phyloP scores from a whole-genome alignment of 169 alveolate genomes.

The Eimeria falciformis region DNA sequence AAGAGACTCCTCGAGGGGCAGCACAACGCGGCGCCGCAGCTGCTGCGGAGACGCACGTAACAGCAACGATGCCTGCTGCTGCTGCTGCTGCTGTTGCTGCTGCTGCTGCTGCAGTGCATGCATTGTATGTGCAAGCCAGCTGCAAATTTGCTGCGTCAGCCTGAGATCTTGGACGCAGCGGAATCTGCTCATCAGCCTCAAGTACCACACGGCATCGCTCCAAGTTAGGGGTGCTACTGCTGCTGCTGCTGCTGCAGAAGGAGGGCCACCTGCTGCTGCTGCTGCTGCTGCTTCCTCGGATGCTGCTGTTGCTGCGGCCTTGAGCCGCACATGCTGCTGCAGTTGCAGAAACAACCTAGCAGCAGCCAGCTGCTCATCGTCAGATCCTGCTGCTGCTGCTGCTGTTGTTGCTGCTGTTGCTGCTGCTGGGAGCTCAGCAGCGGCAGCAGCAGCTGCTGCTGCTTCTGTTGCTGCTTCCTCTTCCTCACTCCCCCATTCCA shows the following conservation, averaged over 20 bases:
- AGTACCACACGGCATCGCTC: slow-evolving; percentile 39
- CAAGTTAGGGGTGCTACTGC: slow-evolving; percentile 4
- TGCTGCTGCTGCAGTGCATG: slow-evolving; percentile 55
- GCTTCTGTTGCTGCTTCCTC: neutral
- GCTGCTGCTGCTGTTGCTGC: slow-evolving; percentile 64
- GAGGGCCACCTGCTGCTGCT: slow-evolving; percentile 15
- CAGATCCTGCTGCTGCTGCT: neutral
- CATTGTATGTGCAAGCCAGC: slow-evolving; percentile 49
- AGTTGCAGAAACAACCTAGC: neutral
- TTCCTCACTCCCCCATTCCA: neutral
- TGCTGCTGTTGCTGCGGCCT: slow-evolving; percentile 34
- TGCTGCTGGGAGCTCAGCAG: neutral
- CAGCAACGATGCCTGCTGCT: neutral
- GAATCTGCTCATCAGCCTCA: slow-evolving; percentile 35
- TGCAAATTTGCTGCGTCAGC: slow-evolving; percentile 43
- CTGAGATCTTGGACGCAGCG: slow-evolving; percentile 25
- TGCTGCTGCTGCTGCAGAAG: slow-evolving; percentile 42
- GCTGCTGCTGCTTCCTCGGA: neutral
- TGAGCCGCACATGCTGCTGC: neutral
- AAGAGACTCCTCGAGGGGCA: neutral
- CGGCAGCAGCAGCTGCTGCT: neutral
- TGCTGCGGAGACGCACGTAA: neutral
- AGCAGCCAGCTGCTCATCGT: neutral
- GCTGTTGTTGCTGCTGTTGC: neutral
- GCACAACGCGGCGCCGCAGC: neutral